Conservation (phyloP, 179 eudicot genomes). For the Vitellaria paradoxa region DNA sequence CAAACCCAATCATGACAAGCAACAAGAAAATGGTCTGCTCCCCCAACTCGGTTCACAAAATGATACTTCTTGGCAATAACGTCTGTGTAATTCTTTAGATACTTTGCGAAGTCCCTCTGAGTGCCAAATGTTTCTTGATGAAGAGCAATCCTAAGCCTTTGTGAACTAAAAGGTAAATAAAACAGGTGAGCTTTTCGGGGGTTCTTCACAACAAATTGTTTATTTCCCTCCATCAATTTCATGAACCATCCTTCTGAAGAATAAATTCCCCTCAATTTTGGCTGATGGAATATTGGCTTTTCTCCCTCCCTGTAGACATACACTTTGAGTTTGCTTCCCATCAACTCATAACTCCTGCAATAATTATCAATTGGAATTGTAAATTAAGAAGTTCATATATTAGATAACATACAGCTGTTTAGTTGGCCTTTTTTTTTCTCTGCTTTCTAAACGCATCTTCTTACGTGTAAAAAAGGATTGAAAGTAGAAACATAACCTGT, state of each 20-base stretch:
- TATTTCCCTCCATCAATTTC: conserved; percentile 58
- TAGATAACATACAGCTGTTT: background rate
- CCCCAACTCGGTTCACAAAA: conserved; percentile 64
- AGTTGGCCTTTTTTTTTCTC: background rate
- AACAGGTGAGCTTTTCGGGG: conserved; percentile 79
- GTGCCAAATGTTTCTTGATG: conserved; percentile 27
- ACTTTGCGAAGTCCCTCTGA: conserved; percentile 41
- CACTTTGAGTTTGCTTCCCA: conserved; percentile 62
- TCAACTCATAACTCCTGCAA: conserved; percentile 75
- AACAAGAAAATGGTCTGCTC: conserved; percentile 76
- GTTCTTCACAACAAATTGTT: conserved; percentile 49
- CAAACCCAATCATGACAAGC: conserved; percentile 93
- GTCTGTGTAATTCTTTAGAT: conserved; percentile 48
- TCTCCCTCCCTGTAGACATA: conserved; percentile 81
- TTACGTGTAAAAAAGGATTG: background rate
- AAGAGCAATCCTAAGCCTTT: conserved; percentile 37
- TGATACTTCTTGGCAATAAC: conserved; percentile 47
- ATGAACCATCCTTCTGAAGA: conserved; percentile 93
- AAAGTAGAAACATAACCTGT: background rate
- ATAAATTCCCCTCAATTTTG: conserved; percentile 63
- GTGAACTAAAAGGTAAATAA: conserved; percentile 71
- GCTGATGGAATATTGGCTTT: conserved; percentile 71
- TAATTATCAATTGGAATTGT: background rate
- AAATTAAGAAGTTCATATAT: background rate
- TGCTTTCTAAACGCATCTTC: background rate